These are phyloP conservation scores for Magnaporthiopsis incrustans DNA, from an alignment of 2,329 filamentous ascomycete species.

Conservation along the genomic window DNA sequence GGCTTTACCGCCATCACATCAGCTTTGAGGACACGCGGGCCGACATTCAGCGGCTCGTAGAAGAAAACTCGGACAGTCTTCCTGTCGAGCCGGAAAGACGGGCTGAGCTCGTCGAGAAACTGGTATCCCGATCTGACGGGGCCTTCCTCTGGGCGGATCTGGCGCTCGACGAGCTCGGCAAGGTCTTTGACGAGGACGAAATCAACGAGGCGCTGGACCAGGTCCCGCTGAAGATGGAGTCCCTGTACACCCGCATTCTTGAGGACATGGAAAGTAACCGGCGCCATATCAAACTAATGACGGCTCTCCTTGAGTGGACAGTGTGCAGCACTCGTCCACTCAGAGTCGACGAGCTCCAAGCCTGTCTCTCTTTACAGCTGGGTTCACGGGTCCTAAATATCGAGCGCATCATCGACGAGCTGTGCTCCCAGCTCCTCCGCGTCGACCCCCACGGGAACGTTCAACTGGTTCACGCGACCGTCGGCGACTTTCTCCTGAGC, in stretches of 20 bases:
- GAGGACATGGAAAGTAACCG: slow-evolving; percentile 19
- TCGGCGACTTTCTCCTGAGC: slow-evolving; percentile 21
- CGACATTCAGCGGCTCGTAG: slow-evolving; percentile 10
- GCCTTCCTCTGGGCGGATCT: slow-evolving; percentile 28
- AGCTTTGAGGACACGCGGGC: slow-evolving; percentile 14
- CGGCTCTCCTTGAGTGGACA: slow-evolving; percentile 19
- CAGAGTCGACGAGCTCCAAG: slow-evolving; percentile 16
- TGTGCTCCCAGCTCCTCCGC: slow-evolving; percentile 27
- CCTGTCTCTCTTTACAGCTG: neutral
- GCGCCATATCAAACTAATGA: slow-evolving; percentile 15
- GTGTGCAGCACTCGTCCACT: slow-evolving; percentile 17
- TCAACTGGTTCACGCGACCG: slow-evolving; percentile 31
- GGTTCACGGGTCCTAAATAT: neutral
- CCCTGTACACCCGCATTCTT: slow-evolving; percentile 24
- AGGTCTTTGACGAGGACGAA: slow-evolving; percentile 20
- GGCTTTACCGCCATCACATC: neutral
- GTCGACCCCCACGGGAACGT: slow-evolving; percentile 24
- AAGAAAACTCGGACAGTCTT: slow-evolving; percentile 1
- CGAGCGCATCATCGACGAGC: slow-evolving; percentile 16
- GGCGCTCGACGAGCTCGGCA: slow-evolving; percentile 22
- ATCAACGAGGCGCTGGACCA: slow-evolving; percentile 23
- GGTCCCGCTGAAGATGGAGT: slow-evolving; percentile 25
- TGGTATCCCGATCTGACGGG: slow-evolving; percentile 25
- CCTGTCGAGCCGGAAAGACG: slow-evolving; percentile 12
- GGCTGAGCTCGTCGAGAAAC: slow-evolving; percentile 17